Base-by-base conservation (phyloP, 805 yeast species). In the Wickerhamiella dianesei region DNA sequence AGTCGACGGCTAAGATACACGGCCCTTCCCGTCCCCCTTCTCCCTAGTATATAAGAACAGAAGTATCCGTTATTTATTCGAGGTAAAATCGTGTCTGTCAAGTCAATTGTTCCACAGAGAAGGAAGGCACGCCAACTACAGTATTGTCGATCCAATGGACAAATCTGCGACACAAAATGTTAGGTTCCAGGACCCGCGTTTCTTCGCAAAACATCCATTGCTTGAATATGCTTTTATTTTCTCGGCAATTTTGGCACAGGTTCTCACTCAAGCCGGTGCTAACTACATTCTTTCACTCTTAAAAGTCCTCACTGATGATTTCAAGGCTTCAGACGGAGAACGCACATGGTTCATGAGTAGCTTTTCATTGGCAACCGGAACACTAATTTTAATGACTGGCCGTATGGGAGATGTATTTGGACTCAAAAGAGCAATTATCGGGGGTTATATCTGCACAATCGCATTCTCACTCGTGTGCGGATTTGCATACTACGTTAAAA, bases 381-480 rank as follows among this genome's bases (percentile, higher is more conserved):
- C 89, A 0, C 78, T 82, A 52, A 81, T 82, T 44, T 61, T 82
- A 22, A 67, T 78, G 3, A 73, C 81, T 39, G 92, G 92, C 12
- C 70, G 79, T 45, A 58, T 80, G 44, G 92, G 94, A 32, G 94
- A 82, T 56, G 64, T 82, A 8, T 75, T 74, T 52, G 92, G 92
- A 0, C 66, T 79, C 44, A 77, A 76, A 48, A 64, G 60, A 37
- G 60, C 76, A 9, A 68, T 78, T 45, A 41, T 76, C 0, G 53
- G 67, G 5, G 86, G 89, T 1, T 77, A 77, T 60, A 43, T 62
- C 12, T 73, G 82, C 75, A 62, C 72, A 2, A 56, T 70, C 0
- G 22, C 80, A 0, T 79, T 86, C 80, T 65, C 77, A 2, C 54
- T 80, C 43, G 61, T 82, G 21, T 70, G 76, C 3, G 89, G 88